phyloP scores from a whole-genome alignment of 305 asterid species.

The Solanum chacoense region DNA sequence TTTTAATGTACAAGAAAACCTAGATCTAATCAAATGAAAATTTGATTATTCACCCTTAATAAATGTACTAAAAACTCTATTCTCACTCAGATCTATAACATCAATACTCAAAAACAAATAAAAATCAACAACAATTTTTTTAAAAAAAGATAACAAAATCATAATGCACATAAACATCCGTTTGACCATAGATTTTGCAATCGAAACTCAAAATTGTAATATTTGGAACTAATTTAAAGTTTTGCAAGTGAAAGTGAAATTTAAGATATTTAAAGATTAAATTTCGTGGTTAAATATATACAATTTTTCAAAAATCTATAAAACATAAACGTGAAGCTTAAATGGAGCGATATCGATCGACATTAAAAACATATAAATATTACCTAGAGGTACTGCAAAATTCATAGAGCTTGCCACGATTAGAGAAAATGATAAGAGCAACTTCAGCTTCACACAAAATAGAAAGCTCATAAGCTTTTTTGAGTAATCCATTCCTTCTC shows the following conservation, averaged over 20 bases:
- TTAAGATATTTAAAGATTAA: too few relatives aligned
- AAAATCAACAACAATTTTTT: not conserved
- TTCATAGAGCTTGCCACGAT: slow-evolving; percentile 7
- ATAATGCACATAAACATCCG: not conserved
- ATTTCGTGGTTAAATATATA: not conserved
- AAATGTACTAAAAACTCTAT: not conserved
- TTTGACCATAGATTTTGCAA: not conserved
- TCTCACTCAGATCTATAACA: not conserved
- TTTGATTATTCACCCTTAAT: not conserved
- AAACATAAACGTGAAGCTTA: not conserved
- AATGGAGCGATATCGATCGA: not conserved
- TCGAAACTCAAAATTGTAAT: not conserved
- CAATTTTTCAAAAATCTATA: too few relatives aligned
- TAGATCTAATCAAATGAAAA: not conserved
- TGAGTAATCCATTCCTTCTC: slow-evolving; percentile 9
- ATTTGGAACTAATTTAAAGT: not conserved
- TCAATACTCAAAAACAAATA: not conserved
- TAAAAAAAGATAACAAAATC: not conserved
- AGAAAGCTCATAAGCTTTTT: slow-evolving; percentile 9
- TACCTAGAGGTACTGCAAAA: slow-evolving; percentile 9
- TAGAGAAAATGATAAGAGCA: slow-evolving; percentile 12
- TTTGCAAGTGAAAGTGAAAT: not conserved
- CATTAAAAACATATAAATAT: not conserved
- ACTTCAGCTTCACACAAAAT: slow-evolving; percentile 8
- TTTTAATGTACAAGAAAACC: not conserved